A percentile compares a stretch with the other conserved stretches of the same genome.
These are phyloP conservation scores for Cyclanthera cordifolia DNA, from an alignment of 306 rosid genomes.

Conservation along the genomic window DNA sequence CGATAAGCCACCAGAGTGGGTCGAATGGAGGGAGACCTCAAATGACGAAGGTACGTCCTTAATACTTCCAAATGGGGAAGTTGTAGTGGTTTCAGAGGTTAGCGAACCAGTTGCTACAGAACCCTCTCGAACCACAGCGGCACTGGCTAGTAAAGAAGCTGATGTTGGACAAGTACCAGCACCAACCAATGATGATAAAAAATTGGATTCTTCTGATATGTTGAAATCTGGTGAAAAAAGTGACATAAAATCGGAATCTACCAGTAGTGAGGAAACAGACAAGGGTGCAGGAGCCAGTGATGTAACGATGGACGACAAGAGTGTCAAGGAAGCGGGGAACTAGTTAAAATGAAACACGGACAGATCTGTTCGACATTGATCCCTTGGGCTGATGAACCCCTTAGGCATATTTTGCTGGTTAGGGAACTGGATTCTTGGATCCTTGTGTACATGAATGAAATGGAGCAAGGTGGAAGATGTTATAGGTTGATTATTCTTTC, in stretches of 20 bases:
- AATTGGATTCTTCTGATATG: conserved; percentile 22
- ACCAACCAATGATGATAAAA: conserved; percentile 19
- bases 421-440: conserved; percentile 15
- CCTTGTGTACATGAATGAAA: conserved; percentile 18
- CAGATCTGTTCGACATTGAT: background rate
- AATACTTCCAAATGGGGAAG: conserved; percentile 56
- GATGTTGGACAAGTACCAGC: conserved; percentile 25
- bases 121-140: conserved; percentile 35
- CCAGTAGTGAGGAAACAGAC: conserved; percentile 1
- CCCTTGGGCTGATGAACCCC: conserved; percentile 6
- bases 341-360: conserved; percentile 1
- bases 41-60: conserved; percentile 54
- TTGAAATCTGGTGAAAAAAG: background rate
- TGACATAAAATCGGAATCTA: background rate
- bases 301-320: background rate
- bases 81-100: conserved; percentile 27
- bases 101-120: conserved; percentile 27
- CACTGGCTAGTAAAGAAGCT: conserved; percentile 7
- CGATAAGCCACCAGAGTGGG: conserved; percentile 94
- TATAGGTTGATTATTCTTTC: conserved; percentile 12
- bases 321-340: background rate
- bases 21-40: conserved; percentile 95
- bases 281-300: conserved; percentile 1
- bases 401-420: conserved; percentile 5
- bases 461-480: conserved; percentile 17